These are phyloP conservation scores for Ocimum tenuiflorum DNA, from an alignment of 257 asterid species.

Conservation along the genomic window DNA sequence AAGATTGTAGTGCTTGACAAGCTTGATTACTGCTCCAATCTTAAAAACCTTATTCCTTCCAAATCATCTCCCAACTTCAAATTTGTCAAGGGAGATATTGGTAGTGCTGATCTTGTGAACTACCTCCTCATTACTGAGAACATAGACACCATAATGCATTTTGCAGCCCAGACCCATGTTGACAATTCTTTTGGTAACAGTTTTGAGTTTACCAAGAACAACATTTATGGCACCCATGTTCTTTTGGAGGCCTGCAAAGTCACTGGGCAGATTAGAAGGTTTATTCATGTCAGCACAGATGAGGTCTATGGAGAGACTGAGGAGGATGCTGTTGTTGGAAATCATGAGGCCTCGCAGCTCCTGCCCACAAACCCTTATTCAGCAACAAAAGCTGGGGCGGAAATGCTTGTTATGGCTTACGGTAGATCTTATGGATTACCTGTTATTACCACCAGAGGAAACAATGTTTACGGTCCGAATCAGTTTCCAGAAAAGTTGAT, in stretches of 20 bases:
- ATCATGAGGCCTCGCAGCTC: constrained; percentile 95
- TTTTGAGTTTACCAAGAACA: constrained; percentile 94
- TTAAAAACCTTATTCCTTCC: constrained; percentile 79
- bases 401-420: constrained; percentile 98
- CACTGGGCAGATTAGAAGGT: constrained; percentile 86
- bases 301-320: constrained; percentile 99
- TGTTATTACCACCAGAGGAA: constrained; percentile 88
- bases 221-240: constrained; percentile 92
- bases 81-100: constrained; percentile 92
- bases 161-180: constrained; percentile 98
- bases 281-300: constrained; percentile 97
- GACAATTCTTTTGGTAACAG: constrained; percentile 95
- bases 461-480: constrained; percentile 93
- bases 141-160: constrained; percentile 97
- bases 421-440: constrained; percentile 93
- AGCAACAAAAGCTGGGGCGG: constrained; percentile 98
- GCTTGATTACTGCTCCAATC: constrained; percentile 89
- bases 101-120: constrained; percentile 94
- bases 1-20: constrained; percentile 92
- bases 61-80: constrained; percentile 68
- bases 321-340: constrained; percentile 93
- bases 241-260: constrained; percentile 97
- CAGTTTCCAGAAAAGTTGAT: constrained; percentile 93
- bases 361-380: constrained; percentile 95
- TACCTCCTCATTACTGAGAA: constrained; percentile 87